A percentile compares a stretch with the other conserved stretches of the same genome.
Evolutionary conservation across 2,329 filamentous ascomycete genomes (phyloP).

Genomic region (Chrysoporthe deuterocubensis): DNA sequence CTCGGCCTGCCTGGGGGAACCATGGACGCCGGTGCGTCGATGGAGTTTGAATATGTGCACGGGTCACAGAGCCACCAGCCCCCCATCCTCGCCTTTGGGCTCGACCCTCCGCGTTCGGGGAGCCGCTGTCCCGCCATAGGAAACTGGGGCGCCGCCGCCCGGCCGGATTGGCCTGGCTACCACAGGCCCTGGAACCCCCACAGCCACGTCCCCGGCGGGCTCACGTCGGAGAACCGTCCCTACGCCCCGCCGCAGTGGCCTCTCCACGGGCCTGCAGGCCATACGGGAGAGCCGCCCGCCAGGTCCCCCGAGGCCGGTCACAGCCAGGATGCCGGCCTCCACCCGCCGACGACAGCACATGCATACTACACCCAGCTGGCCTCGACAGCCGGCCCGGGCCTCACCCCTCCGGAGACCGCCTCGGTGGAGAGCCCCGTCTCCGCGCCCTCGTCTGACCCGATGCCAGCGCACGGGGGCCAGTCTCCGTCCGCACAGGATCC

Average conservation of each 20-base stretch:
- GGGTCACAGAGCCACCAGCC: not conserved
- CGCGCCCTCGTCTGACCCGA: not conserved
- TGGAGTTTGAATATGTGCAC: constrained; percentile 5
- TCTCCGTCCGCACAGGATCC: not conserved
- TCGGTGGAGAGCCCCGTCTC: not conserved
- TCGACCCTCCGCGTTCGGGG: not conserved
- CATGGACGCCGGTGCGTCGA: constrained; percentile 9
- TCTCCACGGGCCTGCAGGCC: not conserved
- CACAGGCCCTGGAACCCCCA: not conserved
- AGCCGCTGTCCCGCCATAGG: constrained; percentile 6
- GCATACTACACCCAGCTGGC: not conserved
- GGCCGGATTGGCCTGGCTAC: not conserved
- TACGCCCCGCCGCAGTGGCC: not conserved
- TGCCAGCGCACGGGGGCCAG: not conserved
- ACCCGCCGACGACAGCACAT: not conserved
- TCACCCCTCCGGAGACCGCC: not conserved
- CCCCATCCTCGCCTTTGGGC: not conserved
- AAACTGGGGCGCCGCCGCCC: not conserved
- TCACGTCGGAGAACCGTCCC: not conserved
- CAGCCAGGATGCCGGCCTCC: not conserved
- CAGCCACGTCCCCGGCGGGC: not conserved
- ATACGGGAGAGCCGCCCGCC: not conserved
- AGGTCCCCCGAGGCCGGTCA: not conserved
- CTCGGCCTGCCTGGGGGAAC: not conserved
- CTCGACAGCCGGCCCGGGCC: not conserved